phyloP scores from a whole-genome alignment of 305 asterid species.

The Solanum aculeatissimum region DNA sequence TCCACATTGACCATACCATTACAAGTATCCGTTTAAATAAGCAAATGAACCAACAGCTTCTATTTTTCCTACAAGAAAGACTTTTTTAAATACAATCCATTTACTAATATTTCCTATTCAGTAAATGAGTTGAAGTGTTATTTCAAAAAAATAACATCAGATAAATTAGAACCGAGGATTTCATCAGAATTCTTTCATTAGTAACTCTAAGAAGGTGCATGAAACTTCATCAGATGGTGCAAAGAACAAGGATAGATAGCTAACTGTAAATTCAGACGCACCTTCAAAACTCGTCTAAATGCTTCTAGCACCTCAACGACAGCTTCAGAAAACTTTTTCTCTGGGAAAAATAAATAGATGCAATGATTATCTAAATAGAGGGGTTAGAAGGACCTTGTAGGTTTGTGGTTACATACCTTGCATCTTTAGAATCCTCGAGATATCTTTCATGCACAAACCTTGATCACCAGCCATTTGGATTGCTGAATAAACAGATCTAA shows the following conservation, averaged over 20 bases:
- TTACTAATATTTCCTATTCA: neutral
- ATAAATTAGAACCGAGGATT: neutral
- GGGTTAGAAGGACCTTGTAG: conserved; percentile 3
- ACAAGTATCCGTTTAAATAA: neutral
- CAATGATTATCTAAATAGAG: conserved; percentile 6
- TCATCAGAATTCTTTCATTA: neutral
- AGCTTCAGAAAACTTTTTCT: conserved; percentile 41
- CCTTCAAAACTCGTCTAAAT: conserved; percentile 84
- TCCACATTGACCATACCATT: neutral
- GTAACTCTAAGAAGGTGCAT: neutral
- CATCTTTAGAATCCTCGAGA: conserved; percentile 32
- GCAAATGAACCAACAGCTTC: neutral
- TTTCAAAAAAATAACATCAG: neutral
- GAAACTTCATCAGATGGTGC: neutral
- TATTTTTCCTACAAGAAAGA: neutral
- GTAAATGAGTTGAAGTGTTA: neutral
- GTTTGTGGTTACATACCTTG: conserved; percentile 33
- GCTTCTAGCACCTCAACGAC: conserved; percentile 69
- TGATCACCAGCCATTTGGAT: conserved; percentile 90
- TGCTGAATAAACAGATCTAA: conserved; percentile 62
- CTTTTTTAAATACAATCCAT: neutral
- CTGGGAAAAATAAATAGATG: conserved; percentile 25
- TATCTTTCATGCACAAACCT: conserved; percentile 78
- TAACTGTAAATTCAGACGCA: conserved; percentile 10
- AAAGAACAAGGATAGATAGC: neutral